Evolutionary conservation across 2,329 filamentous ascomycete genomes (phyloP), one percentile per base, ranked within the genome.

Genomic region (Penicillium concentricum): DNA sequence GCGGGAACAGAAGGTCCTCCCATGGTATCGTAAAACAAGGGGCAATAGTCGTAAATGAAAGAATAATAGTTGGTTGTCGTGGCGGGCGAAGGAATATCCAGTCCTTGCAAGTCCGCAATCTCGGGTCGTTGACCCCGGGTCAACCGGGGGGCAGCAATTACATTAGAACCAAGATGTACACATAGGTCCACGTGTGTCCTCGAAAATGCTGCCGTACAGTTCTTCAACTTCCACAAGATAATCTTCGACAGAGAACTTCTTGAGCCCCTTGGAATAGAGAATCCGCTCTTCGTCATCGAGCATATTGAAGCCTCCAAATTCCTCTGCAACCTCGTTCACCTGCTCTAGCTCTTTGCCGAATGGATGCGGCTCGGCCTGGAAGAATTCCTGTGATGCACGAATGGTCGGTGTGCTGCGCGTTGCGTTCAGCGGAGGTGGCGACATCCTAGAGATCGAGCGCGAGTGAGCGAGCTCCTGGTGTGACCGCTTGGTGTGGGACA

Each of bases 291-390:
- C 91, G 54, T 91, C 89, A 43, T 92, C 88, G 38, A 87, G 77
- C n/a, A 83, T 71, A 60, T 81, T 71, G 18, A 83, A 82, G 30
- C 86, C 81, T 41, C 86, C 86, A 65, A 91, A 93, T 74, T 97
- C 92, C 76, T 97, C 94, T 0, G 89, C 93, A 16, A 97, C 84
- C 75, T 97, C 94, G 51, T 92, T 91, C 24, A 97, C 90, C 75
- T 97, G 89, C 55, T 91, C 91, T 51, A 97, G 80, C 75, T 99
- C 94, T 49, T 88, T 87, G 51, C 91, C 91, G 68, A 97, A 97
- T 0, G 93, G 93, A 72, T 94, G 85, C 18, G 64, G 61, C 34
- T 73, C 69, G 2, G 68, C 60, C 26, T 69, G 65, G 62, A 76
- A 76, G 42, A 73, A 68, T n/a, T 78, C 75, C 35, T 72, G 67